These are phyloP conservation scores for Saitozyma sp. DNA, from an alignment of 768 basidiomycete species.

Conservation along the genomic window DNA sequence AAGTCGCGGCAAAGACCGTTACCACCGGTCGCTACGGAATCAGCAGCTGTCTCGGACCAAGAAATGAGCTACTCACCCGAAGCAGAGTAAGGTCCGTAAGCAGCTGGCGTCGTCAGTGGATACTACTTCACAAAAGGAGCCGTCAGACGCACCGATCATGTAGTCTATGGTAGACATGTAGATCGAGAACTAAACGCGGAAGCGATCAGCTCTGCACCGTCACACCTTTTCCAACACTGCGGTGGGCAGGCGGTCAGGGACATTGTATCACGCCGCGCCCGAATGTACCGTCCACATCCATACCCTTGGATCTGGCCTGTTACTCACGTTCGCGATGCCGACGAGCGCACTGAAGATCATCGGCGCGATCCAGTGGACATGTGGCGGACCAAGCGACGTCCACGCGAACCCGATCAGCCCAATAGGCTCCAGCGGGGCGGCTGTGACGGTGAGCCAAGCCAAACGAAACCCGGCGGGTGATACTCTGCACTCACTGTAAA, in stretches of 20 bases:
- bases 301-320: background rate
- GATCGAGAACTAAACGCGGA: slow-evolving; percentile 24
- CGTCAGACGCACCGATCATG: slow-evolving; percentile 22
- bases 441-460: slow-evolving; percentile 14
- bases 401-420: slow-evolving; percentile 41
- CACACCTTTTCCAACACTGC: too few relatives aligned
- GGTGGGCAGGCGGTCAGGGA: background rate
- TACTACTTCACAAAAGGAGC: too few relatives aligned
- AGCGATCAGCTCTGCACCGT: too few relatives aligned
- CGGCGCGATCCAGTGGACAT: slow-evolving; percentile 65
- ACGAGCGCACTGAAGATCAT: slow-evolving; percentile 58
- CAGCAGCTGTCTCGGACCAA: too few relatives aligned
- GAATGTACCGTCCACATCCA: too few relatives aligned
- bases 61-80: slow-evolving; percentile 2
- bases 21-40: slow-evolving; percentile 35
- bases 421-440: slow-evolving; percentile 35
- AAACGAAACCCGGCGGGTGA: slow-evolving; percentile 10
- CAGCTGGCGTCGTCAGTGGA: background rate
- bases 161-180: slow-evolving; percentile 43
- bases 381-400: slow-evolving; percentile 45
- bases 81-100: slow-evolving; percentile 46
- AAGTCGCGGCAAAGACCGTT: slow-evolving; percentile 48
- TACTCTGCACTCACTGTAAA: slow-evolving; percentile 22
- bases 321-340: slow-evolving; percentile 32
- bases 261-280: background rate